phyloP scores from a whole-genome alignment of 2,329 filamentous ascomycete genomes.

The Bipolaris gigantea region DNA sequence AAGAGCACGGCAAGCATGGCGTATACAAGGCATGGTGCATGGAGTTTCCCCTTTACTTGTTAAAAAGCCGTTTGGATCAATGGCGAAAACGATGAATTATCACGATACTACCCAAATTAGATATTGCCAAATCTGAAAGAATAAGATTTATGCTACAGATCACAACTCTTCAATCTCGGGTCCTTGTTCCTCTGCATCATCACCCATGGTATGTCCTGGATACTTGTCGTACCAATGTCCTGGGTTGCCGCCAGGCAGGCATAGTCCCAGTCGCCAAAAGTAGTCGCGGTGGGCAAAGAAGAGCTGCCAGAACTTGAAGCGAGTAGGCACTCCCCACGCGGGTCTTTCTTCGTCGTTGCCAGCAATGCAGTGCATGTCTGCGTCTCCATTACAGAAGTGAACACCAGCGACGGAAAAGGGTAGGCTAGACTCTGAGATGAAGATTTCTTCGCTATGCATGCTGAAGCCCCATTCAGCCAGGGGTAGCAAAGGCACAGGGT shows the following conservation, averaged over 20 bases:
- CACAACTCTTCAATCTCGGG: conserved; percentile 27
- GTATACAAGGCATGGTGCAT: conserved; percentile 3
- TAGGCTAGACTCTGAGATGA: conserved; percentile 71
- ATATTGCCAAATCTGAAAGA: not conserved
- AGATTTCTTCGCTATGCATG: conserved; percentile 85
- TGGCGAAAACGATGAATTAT: conserved; percentile 1
- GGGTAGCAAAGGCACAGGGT: conserved; percentile 87
- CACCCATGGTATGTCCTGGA: conserved; percentile 22
- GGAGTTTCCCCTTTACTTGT: conserved; percentile 6
- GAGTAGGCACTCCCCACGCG: conserved; percentile 50
- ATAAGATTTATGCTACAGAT: not conserved
- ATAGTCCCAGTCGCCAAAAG: conserved; percentile 90
- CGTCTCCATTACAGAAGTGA: conserved; percentile 69
- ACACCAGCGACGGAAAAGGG: conserved; percentile 71
- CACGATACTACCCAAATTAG: not conserved
- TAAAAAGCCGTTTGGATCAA: not conserved
- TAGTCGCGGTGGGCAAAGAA: conserved; percentile 96
- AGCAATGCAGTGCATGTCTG: conserved; percentile 72
- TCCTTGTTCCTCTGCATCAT: conserved; percentile 13
- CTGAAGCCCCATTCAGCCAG: conserved; percentile 84
- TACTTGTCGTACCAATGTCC: conserved; percentile 63
- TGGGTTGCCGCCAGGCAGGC: conserved; percentile 77
- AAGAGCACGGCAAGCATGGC: conserved; percentile 1
- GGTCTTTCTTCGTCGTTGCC: conserved; percentile 49
- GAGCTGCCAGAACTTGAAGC: conserved; percentile 83